Evolutionary conservation across 495 filamentous ascomycete genomes (phyloP).

Genomic region (Penicillium robsamsonii): DNA sequence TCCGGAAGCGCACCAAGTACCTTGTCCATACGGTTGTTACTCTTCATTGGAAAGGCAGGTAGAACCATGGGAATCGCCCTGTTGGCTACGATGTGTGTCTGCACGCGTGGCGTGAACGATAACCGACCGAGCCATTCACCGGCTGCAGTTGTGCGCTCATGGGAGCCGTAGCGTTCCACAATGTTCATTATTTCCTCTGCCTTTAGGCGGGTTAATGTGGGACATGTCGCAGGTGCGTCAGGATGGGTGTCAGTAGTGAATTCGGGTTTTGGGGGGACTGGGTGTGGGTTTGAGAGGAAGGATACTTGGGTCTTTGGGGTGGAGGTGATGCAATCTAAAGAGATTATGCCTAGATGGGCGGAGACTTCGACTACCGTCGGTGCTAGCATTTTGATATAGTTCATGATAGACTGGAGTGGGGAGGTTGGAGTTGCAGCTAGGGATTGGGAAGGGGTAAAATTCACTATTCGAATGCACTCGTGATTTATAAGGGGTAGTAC

Average conservation of each 20-base stretch:
- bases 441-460: not conserved
- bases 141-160: slow-evolving; percentile 2
- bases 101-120: slow-evolving; percentile 7
- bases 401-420: not conserved
- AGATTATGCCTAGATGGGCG: not conserved
- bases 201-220: not conserved
- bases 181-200: slow-evolving; percentile 9
- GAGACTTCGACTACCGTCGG: slow-evolving; percentile 1
- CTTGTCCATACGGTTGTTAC: slow-evolving; percentile 44
- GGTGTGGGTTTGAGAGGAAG: not conserved
- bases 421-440: not conserved
- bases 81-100: slow-evolving; percentile 4
- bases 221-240: not conserved
- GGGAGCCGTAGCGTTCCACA: slow-evolving; percentile 7
- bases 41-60: slow-evolving; percentile 56
- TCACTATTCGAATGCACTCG: not conserved
- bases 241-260: not conserved
- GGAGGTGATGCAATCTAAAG: not conserved
- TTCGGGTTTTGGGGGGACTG: not conserved
- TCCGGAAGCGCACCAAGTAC: slow-evolving; percentile 50
- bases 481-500: not conserved
- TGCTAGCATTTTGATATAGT: slow-evolving; percentile 6
- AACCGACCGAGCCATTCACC: slow-evolving; percentile 10
- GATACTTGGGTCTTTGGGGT: not conserved
- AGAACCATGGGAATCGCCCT: slow-evolving; percentile 23